Base-by-base conservation (phyloP, 352 stramenopile species). In the Phytophthora pinifolia region DNA sequence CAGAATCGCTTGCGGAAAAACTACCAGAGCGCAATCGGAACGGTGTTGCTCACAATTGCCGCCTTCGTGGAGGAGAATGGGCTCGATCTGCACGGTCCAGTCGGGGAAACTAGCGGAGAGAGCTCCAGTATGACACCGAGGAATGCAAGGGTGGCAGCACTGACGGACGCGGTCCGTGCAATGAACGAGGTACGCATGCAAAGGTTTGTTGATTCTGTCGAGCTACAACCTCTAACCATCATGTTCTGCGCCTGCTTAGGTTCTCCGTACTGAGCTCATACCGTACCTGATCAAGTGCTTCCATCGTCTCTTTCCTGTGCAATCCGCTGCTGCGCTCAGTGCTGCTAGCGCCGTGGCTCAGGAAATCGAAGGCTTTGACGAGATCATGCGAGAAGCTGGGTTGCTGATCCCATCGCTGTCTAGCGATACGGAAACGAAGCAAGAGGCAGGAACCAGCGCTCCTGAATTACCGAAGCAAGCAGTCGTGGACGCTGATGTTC, bases 251-350 rank as follows among this genome's bases (percentile, higher is more conserved):
- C 25, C 8, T 41, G 15, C 25, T 14, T 51, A 90, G 78, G 67
- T 85, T 22, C 59, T 90, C 42, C 76, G 62, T 33, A 55, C 44
- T 14, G 70, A 90, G 31, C 54, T 92, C 4, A 55, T 90, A 10
- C 76, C 78, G 39, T 92, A 90, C 46, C 46, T 89, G 13, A 67
- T 81, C 37, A 84, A 81, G 51, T 90, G 79, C 39, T 92, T 92
- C 31, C 67, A 86, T 52, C 82, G 79, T 0, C 62, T 92, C 9
- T 92, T 86, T 25, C 77, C 77, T 0, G 49, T 63, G 25, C 33
- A 66, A n/a, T 61, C 67, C n/a, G 54, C 62, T 9, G 14, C 55
- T 39, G 30, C 63, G 44, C 39, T 64, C n/a, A 34, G 50, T 54
- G 18, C 62, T 61, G 12, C 48, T 54, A 45, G 29, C 37, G 20